Evolutionary conservation across 352 stramenopile genomes (phyloP).

Genomic region (Phytopythium oedochilum): DNA sequence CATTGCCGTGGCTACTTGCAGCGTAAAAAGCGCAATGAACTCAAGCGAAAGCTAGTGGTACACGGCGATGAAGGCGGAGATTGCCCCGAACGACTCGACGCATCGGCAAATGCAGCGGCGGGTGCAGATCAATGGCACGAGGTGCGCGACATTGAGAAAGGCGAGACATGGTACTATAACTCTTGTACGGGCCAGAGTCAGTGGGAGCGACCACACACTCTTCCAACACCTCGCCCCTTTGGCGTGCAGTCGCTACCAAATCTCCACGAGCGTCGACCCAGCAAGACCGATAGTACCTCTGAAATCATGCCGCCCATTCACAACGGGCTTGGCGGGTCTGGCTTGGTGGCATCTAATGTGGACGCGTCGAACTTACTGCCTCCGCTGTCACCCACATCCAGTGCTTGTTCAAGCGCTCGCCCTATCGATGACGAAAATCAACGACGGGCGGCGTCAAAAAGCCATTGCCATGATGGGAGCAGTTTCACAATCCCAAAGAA

Average conservation of each 20-base stretch:
- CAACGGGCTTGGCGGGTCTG: not conserved
- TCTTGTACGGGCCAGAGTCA: conserved; percentile 59
- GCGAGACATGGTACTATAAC: conserved; percentile 85
- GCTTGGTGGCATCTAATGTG: not conserved
- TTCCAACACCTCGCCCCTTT: conserved; percentile 2
- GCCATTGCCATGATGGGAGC: conserved; percentile 2
- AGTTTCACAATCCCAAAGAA: conserved; percentile 1
- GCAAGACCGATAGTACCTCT: not conserved
- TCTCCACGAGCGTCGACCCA: conserved; percentile 4
- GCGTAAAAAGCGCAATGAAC: conserved; percentile 11
- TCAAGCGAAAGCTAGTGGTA: not conserved
- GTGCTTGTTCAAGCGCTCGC: conserved; percentile 23
- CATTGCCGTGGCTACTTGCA: conserved; percentile 47
- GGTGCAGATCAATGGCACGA: conserved; percentile 48
- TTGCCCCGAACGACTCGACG: not conserved
- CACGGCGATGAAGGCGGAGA: not conserved
- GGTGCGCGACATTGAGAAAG: conserved; percentile 61
- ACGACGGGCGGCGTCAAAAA: not conserved
- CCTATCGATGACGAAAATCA: conserved; percentile 25
- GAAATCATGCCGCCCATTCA: not conserved
- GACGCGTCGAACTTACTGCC: conserved; percentile 7
- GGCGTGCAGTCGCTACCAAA: conserved; percentile 14
- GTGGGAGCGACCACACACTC: conserved; percentile 49
- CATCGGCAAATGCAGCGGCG: no score
- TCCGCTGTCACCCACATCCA: conserved; percentile 28